phyloP scores from a whole-genome alignment of 2,329 filamentous ascomycete genomes.

The Monosporascus sp. region DNA sequence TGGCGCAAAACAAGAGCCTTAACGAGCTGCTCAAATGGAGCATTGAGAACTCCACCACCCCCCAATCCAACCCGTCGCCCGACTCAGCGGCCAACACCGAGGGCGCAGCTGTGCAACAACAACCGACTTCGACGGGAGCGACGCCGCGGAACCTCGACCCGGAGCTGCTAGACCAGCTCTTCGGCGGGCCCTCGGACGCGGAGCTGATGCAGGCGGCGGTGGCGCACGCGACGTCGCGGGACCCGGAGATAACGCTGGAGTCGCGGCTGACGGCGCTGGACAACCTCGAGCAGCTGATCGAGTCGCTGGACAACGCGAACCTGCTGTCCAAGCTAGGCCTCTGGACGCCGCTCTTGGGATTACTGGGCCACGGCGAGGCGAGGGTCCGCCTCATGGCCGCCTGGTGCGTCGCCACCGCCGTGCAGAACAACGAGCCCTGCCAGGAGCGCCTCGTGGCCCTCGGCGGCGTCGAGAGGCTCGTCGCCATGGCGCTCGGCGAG shows the following conservation, averaged over 20 bases:
- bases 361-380: slow-evolving; percentile 61
- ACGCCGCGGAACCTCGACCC: slow-evolving; percentile 47
- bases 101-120: slow-evolving; percentile 1
- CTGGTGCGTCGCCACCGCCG: slow-evolving; percentile 92
- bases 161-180: slow-evolving; percentile 65
- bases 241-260: slow-evolving; percentile 61
- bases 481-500: slow-evolving; percentile 48
- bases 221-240: slow-evolving; percentile 61
- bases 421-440: slow-evolving; percentile 87
- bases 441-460: slow-evolving; percentile 65
- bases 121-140: slow-evolving; percentile 22
- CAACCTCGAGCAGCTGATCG: slow-evolving; percentile 90
- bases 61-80: not conserved
- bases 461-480: slow-evolving; percentile 66
- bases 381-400: slow-evolving; percentile 80
- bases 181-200: slow-evolving; percentile 83
- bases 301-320: slow-evolving; percentile 94
- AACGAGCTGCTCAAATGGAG: slow-evolving; percentile 79
- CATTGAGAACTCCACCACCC: slow-evolving; percentile 40
- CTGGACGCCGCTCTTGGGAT: slow-evolving; percentile 73
- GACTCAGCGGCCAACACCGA: not conserved
- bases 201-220: slow-evolving; percentile 88
- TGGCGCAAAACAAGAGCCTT: slow-evolving; percentile 55
- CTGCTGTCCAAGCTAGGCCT: slow-evolving; percentile 74
- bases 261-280: slow-evolving; percentile 82